Base-by-base conservation (phyloP, 768 basidiomycete genomes). In the Termitomyces sp. region DNA sequence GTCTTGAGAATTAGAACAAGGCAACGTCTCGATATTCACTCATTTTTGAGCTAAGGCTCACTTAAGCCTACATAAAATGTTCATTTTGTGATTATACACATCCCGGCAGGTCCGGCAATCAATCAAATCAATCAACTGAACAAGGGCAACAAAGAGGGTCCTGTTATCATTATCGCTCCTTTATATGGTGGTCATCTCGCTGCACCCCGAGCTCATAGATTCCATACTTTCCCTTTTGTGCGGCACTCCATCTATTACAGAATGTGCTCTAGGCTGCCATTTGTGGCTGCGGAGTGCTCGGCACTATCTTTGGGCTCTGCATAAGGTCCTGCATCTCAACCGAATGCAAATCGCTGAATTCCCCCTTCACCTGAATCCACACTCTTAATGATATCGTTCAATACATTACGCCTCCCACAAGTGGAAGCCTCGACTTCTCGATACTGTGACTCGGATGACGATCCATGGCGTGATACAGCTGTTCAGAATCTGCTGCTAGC, bases 191-290 rank as follows among this genome's bases (percentile, higher is more conserved):
- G 25, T 25, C 25, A 29, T 43, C 42, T 29, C 40, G 8, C 25
- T 56, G 20, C 40, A 40, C 20, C 9, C 56, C 2, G 56, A 57
- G 14, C 29, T 57, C 46, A n/a, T 47, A 20, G 29, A 57, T 32
- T 46, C 8, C 3, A 37, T 57, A 31, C 45, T 57, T n/a, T 57
- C 32, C 11, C 20, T 47, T 7, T 25, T 47, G 20, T 37, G 31
- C 3, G 56, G 45, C 2, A 46, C 56, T 47, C 10, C 32, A 47
- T 36, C 56, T 10, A 57, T 47, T 15, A n/a, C 25, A 36, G 8
- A 46, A 46, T 57, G 56, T 37, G 56, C 56, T 5, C 20, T 57
- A 34, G 56, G 47, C 34, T 57, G 45, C 34, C 43, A 47, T 36
- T 32, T 34, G 4, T 57, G 56, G 56, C 43, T 57, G 0, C 56